phyloP scores from a whole-genome alignment of 352 stramenopile genomes.

The Vaucheria bursata region DNA sequence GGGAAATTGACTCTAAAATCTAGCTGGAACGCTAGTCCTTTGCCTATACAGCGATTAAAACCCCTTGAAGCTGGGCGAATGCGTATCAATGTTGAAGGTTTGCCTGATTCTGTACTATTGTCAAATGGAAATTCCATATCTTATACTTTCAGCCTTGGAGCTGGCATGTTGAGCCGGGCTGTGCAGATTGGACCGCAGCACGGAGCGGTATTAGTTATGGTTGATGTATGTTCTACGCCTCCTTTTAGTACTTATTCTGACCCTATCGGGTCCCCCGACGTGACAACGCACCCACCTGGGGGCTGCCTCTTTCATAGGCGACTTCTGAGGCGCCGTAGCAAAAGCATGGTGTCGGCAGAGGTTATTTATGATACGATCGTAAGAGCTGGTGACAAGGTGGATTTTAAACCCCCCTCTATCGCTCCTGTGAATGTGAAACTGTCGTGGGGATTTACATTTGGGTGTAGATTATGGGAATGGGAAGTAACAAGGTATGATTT shows the following conservation, averaged over 20 bases:
- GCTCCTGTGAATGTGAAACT: no score
- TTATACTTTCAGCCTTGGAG: not conserved
- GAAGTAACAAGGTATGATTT: not conserved
- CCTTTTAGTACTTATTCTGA: not conserved
- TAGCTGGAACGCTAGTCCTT: slow-evolving; percentile 13
- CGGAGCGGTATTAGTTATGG: not conserved
- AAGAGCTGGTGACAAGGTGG: not conserved
- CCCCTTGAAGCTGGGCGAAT: slow-evolving; percentile 20
- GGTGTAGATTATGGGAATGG: slow-evolving; percentile 43
- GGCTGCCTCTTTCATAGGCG: not conserved
- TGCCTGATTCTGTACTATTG: slow-evolving; percentile 20
- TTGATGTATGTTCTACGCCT: not conserved
- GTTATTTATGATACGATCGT: not conserved
- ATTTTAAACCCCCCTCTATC: no score
- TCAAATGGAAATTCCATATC: slow-evolving; percentile 1
- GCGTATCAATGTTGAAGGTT: slow-evolving; percentile 25
- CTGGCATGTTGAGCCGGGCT: not conserved
- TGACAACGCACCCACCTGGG: not conserved
- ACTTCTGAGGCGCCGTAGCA: not conserved
- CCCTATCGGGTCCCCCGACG: not conserved
- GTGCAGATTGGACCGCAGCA: not conserved
- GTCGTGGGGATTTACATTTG: slow-evolving; percentile 20
- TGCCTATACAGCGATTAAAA: slow-evolving; percentile 8
- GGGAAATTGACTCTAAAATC: slow-evolving; percentile 19
- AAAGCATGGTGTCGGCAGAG: not conserved